Evolutionary conservation across 495 filamentous ascomycete genomes (phyloP).

Genomic region (Penicillium coprophilum): DNA sequence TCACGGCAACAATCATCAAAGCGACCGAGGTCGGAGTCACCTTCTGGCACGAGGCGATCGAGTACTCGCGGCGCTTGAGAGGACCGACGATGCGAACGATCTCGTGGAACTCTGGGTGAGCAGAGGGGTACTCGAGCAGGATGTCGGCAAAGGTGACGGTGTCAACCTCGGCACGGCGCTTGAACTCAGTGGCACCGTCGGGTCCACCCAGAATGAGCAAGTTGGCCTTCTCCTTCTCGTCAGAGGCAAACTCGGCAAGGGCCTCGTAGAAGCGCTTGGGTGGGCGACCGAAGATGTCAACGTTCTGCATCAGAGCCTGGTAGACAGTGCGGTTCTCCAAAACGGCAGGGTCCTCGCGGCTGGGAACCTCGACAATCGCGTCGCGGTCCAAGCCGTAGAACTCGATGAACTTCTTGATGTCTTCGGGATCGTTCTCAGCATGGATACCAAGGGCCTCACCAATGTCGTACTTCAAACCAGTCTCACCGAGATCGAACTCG

Average conservation of each 20-base stretch:
- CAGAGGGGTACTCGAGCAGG: conserved; percentile 81
- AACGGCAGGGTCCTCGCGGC: conserved; percentile 72
- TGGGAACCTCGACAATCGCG: conserved; percentile 85
- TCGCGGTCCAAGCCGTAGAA: conserved; percentile 82
- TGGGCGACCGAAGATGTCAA: conserved; percentile 95
- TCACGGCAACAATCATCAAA: conserved; percentile 97
- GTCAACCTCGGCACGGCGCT: conserved; percentile 89
- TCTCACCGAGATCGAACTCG: conserved; percentile 90
- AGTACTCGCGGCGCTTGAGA: conserved; percentile 96
- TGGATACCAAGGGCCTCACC: conserved; percentile 98
- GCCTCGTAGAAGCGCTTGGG: conserved; percentile 97
- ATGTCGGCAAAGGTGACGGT: conserved; percentile 91
- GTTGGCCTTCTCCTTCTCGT: conserved; percentile 77
- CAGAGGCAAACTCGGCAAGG: conserved; percentile 79
- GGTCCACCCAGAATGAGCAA: conserved; percentile 74
- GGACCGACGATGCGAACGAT: conserved; percentile 85
- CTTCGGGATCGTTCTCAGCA: conserved; percentile 79
- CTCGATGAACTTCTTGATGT: conserved; percentile 81
- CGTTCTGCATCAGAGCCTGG: conserved; percentile 87
- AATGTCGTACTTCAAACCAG: conserved; percentile 91
- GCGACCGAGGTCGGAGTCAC: conserved; percentile 82
- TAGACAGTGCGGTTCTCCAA: conserved; percentile 91
- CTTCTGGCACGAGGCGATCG: conserved; percentile 92
- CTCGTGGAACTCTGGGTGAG: conserved; percentile 86
- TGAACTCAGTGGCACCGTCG: conserved; percentile 91